Base-by-base conservation (phyloP, 2,329 filamentous ascomycete genomes). In the Ceratocystis destructans region DNA sequence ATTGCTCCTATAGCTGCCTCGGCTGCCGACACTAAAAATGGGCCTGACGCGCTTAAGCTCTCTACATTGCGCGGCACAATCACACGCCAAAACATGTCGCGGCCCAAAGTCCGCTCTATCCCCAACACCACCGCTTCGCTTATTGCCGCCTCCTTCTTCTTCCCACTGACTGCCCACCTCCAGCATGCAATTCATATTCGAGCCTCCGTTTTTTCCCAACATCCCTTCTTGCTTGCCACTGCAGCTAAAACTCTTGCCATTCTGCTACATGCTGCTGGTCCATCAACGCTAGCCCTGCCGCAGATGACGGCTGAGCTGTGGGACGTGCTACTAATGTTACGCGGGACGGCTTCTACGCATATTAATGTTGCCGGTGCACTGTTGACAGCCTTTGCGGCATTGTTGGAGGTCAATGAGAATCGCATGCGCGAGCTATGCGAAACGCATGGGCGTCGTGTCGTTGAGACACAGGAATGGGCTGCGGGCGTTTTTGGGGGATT, bases 401-500 rank as follows among this genome's bases (percentile, higher is more conserved):
- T 96, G 64, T 76, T 99, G 15, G 90, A 96, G 72, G 81, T 96
- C 46, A 96, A 96, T 68, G 85, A 82, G 44, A 82, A 84, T 62
- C 84, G 90, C 68, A 83, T 87, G 76, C 79, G 85, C 70, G 79
- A 84, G 1, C 74, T 99, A 2, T 93, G 90, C 62, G 84, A 86
- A 68, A 83, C 87, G 67, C 84, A 90, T 71, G 86, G 88, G 0
- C 83, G 85, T 66, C 86, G 93, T 74, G 77, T 97, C 25, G 80
- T 96, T 64, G 93, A 97, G 79, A 88, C 90, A 68, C 84, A 89
- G 71, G 88, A 90, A 72, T 99, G 94, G 94, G 88, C 89, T 1
- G 82, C 85, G 55, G 79, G 80, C 65, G 82, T 96, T 1, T 95
- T 96, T 75, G 83, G 87, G 68, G 78, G 78, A 44, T 78, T 77